Evolutionary conservation across 129 eudicot species (phyloP).

Genomic region (Deinandra increscens): DNA sequence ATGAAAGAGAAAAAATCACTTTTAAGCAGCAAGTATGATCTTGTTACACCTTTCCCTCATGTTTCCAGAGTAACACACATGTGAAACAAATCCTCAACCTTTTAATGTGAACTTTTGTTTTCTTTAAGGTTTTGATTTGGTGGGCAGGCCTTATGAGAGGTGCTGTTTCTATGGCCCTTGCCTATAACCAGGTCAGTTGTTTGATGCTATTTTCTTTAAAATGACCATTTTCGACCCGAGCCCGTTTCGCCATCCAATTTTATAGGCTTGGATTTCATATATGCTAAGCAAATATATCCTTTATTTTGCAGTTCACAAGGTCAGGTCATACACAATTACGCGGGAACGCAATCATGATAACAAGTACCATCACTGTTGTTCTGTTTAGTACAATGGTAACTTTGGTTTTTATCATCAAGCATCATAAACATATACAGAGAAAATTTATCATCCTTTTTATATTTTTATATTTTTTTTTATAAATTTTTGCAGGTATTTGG

Average conservation of each 20-base stretch:
- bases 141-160: constrained; percentile 91
- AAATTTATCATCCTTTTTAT: background rate
- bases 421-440: background rate
- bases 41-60: constrained; percentile 9
- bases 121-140: constrained; percentile 59
- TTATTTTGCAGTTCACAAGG: constrained; percentile 60
- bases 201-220: background rate
- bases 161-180: constrained; percentile 80
- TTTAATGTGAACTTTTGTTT: background rate
- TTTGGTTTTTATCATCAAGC: background rate
- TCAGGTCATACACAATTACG: constrained; percentile 58
- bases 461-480: background rate
- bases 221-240: too few relatives aligned
- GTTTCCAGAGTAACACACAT: constrained; percentile 2
- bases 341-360: constrained; percentile 74
- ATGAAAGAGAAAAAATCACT: constrained; percentile 47
- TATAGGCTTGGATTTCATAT: background rate
- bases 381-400: constrained; percentile 75
- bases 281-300: background rate
- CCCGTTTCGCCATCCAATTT: too few relatives aligned
- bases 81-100: constrained; percentile 4
- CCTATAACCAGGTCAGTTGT: constrained; percentile 58
- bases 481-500: constrained; percentile 62
- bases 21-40: constrained; percentile 65
- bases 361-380: constrained; percentile 82